A percentile compares a stretch with the other conserved stretches of the same genome.
phyloP scores from a whole-genome alignment of 768 basidiomycete genomes.

The Phylloporus rhodoxanthus region DNA sequence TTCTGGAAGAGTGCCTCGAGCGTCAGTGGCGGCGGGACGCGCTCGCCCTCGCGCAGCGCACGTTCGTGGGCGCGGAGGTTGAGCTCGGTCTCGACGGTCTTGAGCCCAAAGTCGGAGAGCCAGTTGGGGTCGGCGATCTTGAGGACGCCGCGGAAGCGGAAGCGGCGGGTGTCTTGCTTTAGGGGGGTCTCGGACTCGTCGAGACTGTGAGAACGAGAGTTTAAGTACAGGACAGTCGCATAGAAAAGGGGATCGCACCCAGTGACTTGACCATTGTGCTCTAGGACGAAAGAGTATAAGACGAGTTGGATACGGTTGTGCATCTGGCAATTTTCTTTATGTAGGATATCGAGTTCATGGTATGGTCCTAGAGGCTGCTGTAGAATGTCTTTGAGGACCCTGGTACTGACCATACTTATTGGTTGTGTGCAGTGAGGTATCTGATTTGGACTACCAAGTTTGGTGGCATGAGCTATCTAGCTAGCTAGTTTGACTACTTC shows the following conservation, averaged over 20 bases:
- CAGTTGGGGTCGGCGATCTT: conserved; percentile 41
- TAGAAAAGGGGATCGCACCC: conserved; percentile 17
- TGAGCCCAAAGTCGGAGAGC: conserved; percentile 43
- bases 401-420: conserved; percentile 14
- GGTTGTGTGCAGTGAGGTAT: neutral
- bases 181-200: conserved; percentile 42
- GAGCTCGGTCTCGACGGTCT: conserved; percentile 41
- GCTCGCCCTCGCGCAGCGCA: conserved; percentile 17
- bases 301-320: conserved; percentile 10
- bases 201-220: conserved; percentile 29
- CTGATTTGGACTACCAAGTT: neutral
- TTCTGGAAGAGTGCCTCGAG: conserved; percentile 32
- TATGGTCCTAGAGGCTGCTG: conserved; percentile 29
- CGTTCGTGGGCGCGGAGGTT: conserved; percentile 33
- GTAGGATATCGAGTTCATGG: conserved; percentile 22
- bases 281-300: conserved; percentile 28
- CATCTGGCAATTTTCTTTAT: conserved; percentile 15
- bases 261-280: conserved; percentile 19
- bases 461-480: neutral
- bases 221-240: conserved; percentile 1
- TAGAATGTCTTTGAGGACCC: conserved; percentile 21
- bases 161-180: conserved; percentile 27
- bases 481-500: conserved; percentile 20
- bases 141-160: conserved; percentile 49
- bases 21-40: conserved; percentile 27